Base-by-base conservation (phyloP, 148 eudicot genomes). In the Silene latifolia region DNA sequence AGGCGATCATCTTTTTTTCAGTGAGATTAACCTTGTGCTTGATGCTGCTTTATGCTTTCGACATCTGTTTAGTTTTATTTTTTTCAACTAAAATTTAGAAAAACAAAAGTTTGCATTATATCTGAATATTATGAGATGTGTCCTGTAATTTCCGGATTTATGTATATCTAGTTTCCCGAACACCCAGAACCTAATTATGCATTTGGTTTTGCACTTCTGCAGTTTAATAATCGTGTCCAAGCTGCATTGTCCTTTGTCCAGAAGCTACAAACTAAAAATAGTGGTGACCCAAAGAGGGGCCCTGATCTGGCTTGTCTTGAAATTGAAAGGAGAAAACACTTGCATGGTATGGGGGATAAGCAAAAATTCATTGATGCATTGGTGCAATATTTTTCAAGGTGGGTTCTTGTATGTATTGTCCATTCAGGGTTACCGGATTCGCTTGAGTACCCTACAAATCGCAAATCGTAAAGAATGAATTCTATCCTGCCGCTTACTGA, bases 271-370 rank as follows among this genome's bases (percentile, higher is more conserved):
- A 67, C 62, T 65, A 88, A 86, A 66, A 78, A 76, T 25, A 81
- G 77, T 73, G 82, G 63, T 82, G 92, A 85, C 79, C 74, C 86
- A 76, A 69, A 83, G 81, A 88, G 98, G 87, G 86, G 97, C 47
- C 97, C 91, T 9, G 82, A 83, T 83, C 76, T 91, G 87, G 98
- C 93, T 71, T 76, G 66, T 78, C 89, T 94, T 76, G 98, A 94
- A 83, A 90, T 94, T 80, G 96, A 90, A 77, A 90, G 92, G 79
- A 86, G 89, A 78, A 94, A 90, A 66, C 76, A 83, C 78, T 66
- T 94, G 70, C 86, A 80, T 76, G 93, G 92, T 64, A 83, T 76
- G 86, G 95, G 95, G 64, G 91, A 90, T 61, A 81, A 81, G 78
- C 90, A 82, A 67, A 87, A 82, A 67, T 69, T 91, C 72, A 74